Evolutionary conservation across 208 protist species (phyloP).

Genomic region (Leishmania tarentolae): DNA sequence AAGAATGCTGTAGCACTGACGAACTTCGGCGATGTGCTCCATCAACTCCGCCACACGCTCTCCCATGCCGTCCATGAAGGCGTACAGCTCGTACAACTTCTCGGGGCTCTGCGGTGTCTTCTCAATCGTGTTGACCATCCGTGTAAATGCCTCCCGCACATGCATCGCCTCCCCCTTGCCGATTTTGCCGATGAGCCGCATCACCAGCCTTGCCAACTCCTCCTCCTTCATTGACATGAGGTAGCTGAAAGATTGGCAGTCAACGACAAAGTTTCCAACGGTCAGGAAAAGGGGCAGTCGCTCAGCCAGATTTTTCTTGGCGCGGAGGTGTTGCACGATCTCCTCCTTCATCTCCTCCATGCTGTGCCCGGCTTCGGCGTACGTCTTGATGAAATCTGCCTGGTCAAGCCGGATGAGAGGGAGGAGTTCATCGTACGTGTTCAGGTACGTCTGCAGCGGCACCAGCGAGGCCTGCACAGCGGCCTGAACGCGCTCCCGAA

Average conservation of each 20-base stretch:
- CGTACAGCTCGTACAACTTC: conserved; percentile 91
- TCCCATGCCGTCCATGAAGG: conserved; percentile 87
- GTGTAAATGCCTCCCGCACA: conserved; percentile 86
- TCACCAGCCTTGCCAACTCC: conserved; percentile 91
- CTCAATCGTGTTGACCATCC: conserved; percentile 80
- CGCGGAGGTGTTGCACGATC: conserved; percentile 86
- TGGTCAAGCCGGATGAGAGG: conserved; percentile 88
- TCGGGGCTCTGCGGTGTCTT: conserved; percentile 88
- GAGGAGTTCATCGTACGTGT: conserved; percentile 91
- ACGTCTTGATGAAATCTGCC: conserved; percentile 83
- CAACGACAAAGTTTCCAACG: conserved; percentile 95
- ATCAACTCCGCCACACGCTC: conserved; percentile 78
- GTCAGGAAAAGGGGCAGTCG: conserved; percentile 91
- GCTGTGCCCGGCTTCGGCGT: conserved; percentile 82
- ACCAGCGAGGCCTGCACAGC: conserved; percentile 70
- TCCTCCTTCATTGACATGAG: conserved; percentile 94
- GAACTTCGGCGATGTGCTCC: conserved; percentile 87
- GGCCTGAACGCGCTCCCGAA: conserved; percentile 71
- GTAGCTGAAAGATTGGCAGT: conserved; percentile 93
- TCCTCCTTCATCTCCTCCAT: conserved; percentile 94
- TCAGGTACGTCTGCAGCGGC: conserved; percentile 87
- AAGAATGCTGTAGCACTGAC: conserved; percentile 92
- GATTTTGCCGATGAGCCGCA: conserved; percentile 90
- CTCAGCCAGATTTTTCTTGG: conserved; percentile 88
- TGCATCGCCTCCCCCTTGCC: conserved; percentile 72